These are phyloP conservation scores for Kandelia obovata DNA, from an alignment of 345 rosid species.

Conservation along the genomic window DNA sequence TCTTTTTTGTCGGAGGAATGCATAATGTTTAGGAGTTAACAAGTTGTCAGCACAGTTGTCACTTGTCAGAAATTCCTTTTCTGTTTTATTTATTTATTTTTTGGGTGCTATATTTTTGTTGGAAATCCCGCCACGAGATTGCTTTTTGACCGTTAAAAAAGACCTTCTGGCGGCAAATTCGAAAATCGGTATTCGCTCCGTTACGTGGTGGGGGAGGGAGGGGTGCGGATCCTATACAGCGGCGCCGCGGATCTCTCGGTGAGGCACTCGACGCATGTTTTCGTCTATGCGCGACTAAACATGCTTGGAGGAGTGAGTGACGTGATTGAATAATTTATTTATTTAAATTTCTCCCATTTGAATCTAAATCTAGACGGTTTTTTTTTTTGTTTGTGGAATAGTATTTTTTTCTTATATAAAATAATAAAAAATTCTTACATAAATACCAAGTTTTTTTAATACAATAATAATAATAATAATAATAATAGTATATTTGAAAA, in stretches of 20 bases:
- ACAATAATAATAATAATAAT: no score
- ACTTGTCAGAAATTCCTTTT: no score
- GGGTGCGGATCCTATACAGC: slow-evolving; percentile 18
- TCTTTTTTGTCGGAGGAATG: no score
- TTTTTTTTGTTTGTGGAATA: background rate
- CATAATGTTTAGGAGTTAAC: no score
- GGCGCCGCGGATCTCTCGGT: slow-evolving; percentile 44
- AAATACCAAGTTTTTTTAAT: no score
- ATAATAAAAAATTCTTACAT: no score
- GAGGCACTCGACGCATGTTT: slow-evolving; percentile 42
- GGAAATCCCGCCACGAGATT: slow-evolving; percentile 12
- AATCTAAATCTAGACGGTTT: background rate
- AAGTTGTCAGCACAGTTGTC: no score
- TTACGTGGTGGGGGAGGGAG: slow-evolving; percentile 1
- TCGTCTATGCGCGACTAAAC: slow-evolving; percentile 25
- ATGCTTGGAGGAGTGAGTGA: background rate
- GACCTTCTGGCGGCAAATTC: slow-evolving; percentile 48
- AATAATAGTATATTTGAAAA: no score
- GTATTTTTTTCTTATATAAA: background rate
- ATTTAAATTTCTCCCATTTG: background rate
- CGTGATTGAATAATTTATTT: background rate
- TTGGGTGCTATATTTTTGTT: background rate
- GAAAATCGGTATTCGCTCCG: slow-evolving; percentile 10
- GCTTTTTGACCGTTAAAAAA: slow-evolving; percentile 34
- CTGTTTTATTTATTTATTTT: background rate